Evolutionary conservation across 129 eudicot genomes (phyloP).

Genomic region (Pittosporum tobira): DNA sequence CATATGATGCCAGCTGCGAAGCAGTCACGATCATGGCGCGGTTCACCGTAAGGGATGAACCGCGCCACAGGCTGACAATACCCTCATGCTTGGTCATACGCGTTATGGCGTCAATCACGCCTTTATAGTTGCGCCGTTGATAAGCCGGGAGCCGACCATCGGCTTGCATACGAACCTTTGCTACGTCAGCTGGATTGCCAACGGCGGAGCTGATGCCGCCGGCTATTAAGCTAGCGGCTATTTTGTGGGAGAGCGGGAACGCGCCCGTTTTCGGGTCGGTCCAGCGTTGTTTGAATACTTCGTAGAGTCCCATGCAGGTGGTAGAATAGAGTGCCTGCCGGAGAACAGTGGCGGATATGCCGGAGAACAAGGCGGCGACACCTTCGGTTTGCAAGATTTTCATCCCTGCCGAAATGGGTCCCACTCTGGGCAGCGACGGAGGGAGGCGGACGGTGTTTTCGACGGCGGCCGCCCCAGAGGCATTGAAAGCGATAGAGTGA

Average conservation of each 20-base stretch:
- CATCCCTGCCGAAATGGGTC: conserved; percentile 51
- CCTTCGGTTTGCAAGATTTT: conserved; percentile 60
- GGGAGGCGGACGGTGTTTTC: conserved; percentile 9
- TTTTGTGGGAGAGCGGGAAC: conserved; percentile 39
- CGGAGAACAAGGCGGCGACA: conserved; percentile 56
- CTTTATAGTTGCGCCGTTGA: conserved; percentile 52
- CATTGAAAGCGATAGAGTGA: conserved; percentile 21
- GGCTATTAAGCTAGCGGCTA: conserved; percentile 56
- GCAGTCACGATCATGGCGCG: conserved; percentile 89
- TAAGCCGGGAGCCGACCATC: conserved; percentile 62
- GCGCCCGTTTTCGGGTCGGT: conserved; percentile 35
- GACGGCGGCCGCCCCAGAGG: conserved; percentile 14
- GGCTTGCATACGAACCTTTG: conserved; percentile 88
- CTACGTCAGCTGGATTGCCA: conserved; percentile 80
- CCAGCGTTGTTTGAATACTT: conserved; percentile 50
- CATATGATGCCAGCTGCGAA: conserved; percentile 75
- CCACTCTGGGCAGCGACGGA: conserved; percentile 30
- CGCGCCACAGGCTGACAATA: conserved; percentile 60
- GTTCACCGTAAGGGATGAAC: conserved; percentile 78
- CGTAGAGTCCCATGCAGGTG: conserved; percentile 81
- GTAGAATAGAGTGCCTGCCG: conserved; percentile 69
- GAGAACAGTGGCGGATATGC: conserved; percentile 79
- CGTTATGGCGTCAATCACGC: conserved; percentile 53
- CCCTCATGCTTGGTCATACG: conserved; percentile 52
- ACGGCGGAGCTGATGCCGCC: conserved; percentile 79